Percentiles rank a stretch among this genome's conserved stretches.
Evolutionary conservation across 768 basidiomycete genomes (phyloP).

Genomic region (Chiua virens): DNA sequence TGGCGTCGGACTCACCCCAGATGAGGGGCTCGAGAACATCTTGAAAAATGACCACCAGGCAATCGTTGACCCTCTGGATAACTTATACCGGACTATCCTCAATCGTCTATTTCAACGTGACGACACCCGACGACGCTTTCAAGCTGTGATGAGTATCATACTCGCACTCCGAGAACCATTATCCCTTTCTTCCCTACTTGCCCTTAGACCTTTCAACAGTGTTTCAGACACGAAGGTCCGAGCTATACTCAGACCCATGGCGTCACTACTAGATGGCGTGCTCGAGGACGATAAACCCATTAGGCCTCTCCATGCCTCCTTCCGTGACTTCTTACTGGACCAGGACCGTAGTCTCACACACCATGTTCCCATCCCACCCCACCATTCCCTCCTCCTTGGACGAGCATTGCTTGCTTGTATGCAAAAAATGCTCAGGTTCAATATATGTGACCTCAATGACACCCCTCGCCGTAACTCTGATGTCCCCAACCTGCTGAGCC

Average conservation of each 20-base stretch:
- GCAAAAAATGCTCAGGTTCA: no score
- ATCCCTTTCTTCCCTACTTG: slow-evolving; percentile 8
- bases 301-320: no score
- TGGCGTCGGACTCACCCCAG: slow-evolving; percentile 11
- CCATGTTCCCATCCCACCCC: no score
- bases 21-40: slow-evolving; percentile 14
- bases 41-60: neutral
- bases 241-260: slow-evolving; percentile 19
- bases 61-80: slow-evolving; percentile 10
- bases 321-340: no score
- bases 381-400: no score
- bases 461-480: no score
- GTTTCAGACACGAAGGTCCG: neutral
- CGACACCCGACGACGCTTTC: slow-evolving; percentile 7
- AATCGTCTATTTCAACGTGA: slow-evolving; percentile 10
- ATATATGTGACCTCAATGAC: no score
- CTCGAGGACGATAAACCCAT: neutral
- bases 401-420: no score
- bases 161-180: slow-evolving; percentile 19
- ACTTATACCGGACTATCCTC: slow-evolving; percentile 19
- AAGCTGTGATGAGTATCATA: slow-evolving; percentile 18
- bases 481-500: no score
- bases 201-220: slow-evolving; percentile 11
- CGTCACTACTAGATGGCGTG: slow-evolving; percentile 16
- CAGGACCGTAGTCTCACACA: no score